Conservation (phyloP, 1,139 yeast species). For the Taphrina communis region DNA sequence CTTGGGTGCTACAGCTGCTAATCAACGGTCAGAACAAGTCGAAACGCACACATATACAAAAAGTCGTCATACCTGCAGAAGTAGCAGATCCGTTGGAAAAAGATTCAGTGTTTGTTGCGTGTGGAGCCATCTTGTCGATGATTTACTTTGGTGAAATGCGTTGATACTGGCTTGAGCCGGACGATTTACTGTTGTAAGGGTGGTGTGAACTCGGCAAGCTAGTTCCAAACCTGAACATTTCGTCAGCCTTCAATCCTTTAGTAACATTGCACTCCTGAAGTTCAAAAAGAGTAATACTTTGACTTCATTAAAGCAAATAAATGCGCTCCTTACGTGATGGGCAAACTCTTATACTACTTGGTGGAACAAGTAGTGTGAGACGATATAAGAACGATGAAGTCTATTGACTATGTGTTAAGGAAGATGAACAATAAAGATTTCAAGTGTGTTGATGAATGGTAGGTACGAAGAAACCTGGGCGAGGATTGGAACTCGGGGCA, state of each 20-base stretch:
- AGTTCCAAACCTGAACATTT: constrained; percentile 25
- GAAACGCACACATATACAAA: constrained; percentile 48
- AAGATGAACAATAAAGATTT: no score
- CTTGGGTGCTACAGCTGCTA: constrained; percentile 61
- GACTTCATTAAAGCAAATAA: no score
- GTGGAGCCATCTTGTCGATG: constrained; percentile 51
- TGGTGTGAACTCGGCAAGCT: constrained; percentile 36
- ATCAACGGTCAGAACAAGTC: no score
- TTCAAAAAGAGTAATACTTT: no score
- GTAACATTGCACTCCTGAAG: no score
- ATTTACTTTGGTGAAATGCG: constrained; percentile 30
- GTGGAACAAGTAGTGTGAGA: no score
- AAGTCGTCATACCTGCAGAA: constrained; percentile 49
- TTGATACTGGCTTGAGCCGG: constrained; percentile 29
- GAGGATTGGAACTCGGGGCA: neutral
- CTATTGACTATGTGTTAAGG: neutral
- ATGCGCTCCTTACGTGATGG: constrained; percentile 22
- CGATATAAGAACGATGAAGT: no score
- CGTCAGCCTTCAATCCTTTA: no score
- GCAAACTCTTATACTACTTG: neutral
- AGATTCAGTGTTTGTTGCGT: constrained; percentile 48
- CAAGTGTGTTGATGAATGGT: neutral
- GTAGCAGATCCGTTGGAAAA: constrained; percentile 48
- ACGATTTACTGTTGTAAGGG: constrained; percentile 30
- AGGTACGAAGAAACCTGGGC: neutral